Evolutionary conservation across 805 yeast genomes (phyloP).

Genomic region (Myxozyma vanderwaltii): DNA sequence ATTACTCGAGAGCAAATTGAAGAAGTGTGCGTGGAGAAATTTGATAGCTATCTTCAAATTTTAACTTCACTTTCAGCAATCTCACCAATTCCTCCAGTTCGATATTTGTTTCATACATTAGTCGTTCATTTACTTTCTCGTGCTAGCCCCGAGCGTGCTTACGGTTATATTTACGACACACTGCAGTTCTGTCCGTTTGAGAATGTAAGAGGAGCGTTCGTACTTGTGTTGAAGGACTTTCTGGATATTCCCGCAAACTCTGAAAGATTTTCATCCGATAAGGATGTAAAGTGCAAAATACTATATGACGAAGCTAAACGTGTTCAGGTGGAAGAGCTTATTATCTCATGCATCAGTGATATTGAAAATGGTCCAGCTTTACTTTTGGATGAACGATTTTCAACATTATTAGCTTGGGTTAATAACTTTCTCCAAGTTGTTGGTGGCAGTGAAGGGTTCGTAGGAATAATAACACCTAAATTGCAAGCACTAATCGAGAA

Average conservation of each 20-base stretch:
- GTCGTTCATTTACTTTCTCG: conserved; percentile 63
- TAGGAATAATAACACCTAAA: conserved; percentile 10
- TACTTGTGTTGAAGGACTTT: conserved; percentile 71
- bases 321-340: conserved; percentile 21
- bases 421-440: conserved; percentile 26
- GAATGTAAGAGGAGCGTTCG: conserved; percentile 58
- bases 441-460: conserved; percentile 11
- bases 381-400: conserved; percentile 20
- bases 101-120: conserved; percentile 57
- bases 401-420: conserved; percentile 30
- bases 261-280: neutral
- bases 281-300: neutral
- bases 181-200: conserved; percentile 67
- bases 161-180: conserved; percentile 63
- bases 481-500: conserved; percentile 6
- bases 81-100: conserved; percentile 44
- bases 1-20: conserved; percentile 37
- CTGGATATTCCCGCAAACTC: conserved; percentile 1
- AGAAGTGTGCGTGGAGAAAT: conserved; percentile 41
- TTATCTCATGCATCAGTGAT: conserved; percentile 11
- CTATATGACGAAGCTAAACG: conserved; percentile 17
- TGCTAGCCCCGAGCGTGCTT: conserved; percentile 58
- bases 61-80: conserved; percentile 46
- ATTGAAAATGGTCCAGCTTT: conserved; percentile 10
- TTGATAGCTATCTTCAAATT: conserved; percentile 48